A percentile compares a stretch with the other conserved stretches of the same genome.
phyloP scores from a whole-genome alignment of 2,329 filamentous ascomycete species.

The Seiridium cupressi region DNA sequence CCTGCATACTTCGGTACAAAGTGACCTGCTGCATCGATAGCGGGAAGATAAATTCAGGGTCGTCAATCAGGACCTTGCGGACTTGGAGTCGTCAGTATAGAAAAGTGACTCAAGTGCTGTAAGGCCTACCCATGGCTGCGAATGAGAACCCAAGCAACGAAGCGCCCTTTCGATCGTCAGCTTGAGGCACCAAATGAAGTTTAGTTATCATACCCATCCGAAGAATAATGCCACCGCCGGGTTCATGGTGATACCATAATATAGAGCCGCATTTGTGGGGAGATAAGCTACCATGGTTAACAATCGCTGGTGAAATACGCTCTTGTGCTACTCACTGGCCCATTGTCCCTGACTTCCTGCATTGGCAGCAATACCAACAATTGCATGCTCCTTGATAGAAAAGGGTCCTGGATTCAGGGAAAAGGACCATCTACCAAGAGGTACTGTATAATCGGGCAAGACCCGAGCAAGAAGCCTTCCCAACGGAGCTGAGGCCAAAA shows the following conservation, averaged over 20 bases:
- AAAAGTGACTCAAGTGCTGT: background rate
- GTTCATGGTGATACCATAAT: conserved; percentile 51
- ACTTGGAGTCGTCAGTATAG: background rate
- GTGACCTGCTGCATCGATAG: conserved; percentile 6
- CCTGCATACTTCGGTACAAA: conserved; percentile 2
- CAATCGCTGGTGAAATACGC: background rate
- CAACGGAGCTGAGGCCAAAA: conserved; percentile 55
- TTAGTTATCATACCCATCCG: conserved; percentile 39
- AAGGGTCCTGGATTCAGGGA: conserved; percentile 56
- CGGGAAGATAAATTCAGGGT: conserved; percentile 8
- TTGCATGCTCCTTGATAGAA: conserved; percentile 56
- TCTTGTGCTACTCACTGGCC: background rate
- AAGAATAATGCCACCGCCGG: conserved; percentile 56
- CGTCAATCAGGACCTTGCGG: conserved; percentile 1
- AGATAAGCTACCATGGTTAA: background rate
- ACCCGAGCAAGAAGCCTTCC: conserved; percentile 51
- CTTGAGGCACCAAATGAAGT: background rate
- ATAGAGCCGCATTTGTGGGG: conserved; percentile 31
- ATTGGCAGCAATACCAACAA: conserved; percentile 50
- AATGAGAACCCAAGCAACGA: conserved; percentile 6
- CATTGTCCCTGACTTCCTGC: conserved; percentile 6
- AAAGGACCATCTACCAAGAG: conserved; percentile 46
- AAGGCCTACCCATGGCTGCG: background rate
- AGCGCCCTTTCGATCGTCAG: background rate
- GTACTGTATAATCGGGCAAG: conserved; percentile 45